These are phyloP conservation scores for Pseudodiploospora longispora DNA, from an alignment of 2,329 filamentous ascomycete species.

Conservation along the genomic window DNA sequence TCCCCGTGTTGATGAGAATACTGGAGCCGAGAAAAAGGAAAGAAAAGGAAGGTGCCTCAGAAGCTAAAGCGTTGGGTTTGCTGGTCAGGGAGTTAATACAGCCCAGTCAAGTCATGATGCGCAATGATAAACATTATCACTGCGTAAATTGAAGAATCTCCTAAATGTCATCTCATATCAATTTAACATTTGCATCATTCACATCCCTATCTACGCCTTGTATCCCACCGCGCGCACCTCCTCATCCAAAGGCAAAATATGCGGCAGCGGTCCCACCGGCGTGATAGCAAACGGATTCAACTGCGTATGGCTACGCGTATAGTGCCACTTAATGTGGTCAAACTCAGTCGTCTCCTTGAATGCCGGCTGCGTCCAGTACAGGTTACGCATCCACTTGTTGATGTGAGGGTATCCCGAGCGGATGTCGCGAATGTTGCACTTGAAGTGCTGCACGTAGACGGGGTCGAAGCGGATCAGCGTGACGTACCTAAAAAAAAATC, in stretches of 20 bases:
- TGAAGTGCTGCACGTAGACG: conserved; percentile 83
- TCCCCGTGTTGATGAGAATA: too few species aligned
- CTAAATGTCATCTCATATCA: too few species aligned
- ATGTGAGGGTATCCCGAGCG: conserved; percentile 73
- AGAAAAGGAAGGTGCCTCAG: too few species aligned
- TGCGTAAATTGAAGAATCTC: too few species aligned
- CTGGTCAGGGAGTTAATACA: too few species aligned
- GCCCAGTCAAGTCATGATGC: too few species aligned
- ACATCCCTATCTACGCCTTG: neutral
- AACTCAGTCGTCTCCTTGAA: conserved; percentile 83
- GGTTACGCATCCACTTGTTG: conserved; percentile 70
- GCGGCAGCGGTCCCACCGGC: conserved; percentile 73
- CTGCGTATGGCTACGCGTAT: conserved; percentile 53
- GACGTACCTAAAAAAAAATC: conserved; percentile 40
- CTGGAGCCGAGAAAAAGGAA: too few species aligned
- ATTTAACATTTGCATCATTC: neutral
- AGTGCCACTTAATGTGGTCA: conserved; percentile 84
- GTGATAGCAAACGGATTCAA: conserved; percentile 68
- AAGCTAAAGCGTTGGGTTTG: too few species aligned
- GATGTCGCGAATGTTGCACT: conserved; percentile 80
- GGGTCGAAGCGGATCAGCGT: conserved; percentile 68
- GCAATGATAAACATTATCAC: too few species aligned
- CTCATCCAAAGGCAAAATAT: conserved; percentile 69
- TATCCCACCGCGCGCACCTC: conserved; percentile 57
- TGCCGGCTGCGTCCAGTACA: conserved; percentile 77